A percentile compares a stretch with the other conserved stretches of the same genome.
Conservation (phyloP, 257 asterid genomes). For the Primulina huaijiensis region DNA sequence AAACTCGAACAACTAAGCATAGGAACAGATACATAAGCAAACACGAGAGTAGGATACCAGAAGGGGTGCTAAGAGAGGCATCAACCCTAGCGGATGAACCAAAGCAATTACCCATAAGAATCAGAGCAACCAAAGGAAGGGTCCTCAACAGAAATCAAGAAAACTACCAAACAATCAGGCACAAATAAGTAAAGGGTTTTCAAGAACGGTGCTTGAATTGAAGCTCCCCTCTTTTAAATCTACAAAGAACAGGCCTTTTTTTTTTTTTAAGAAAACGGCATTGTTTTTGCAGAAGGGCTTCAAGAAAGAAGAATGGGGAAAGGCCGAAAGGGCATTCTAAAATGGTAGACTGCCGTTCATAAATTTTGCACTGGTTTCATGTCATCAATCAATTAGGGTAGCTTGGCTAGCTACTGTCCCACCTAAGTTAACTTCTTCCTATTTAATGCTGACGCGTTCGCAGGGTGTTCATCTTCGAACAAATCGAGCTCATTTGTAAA, state of each 20-base stretch:
- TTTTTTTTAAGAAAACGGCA: neutral
- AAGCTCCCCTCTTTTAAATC: neutral
- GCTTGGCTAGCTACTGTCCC: neutral
- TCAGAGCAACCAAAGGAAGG: neutral
- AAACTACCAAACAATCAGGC: neutral
- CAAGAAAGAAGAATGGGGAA: neutral
- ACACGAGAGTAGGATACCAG: conserved; percentile 24
- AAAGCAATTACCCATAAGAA: conserved; percentile 39
- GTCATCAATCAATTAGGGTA: neutral
- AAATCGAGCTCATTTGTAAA: neutral
- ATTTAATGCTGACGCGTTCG: neutral
- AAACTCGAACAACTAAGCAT: neutral
- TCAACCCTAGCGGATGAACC: conserved; percentile 36
- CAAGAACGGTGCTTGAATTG: neutral
- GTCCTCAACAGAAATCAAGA: neutral
- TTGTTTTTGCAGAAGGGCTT: neutral
- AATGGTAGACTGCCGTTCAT: neutral
- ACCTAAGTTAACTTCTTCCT: neutral
- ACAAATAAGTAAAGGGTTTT: neutral
- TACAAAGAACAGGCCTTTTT: neutral
- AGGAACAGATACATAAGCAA: neutral
- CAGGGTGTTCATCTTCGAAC: neutral
- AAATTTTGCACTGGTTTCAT: neutral
- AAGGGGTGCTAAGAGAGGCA: conserved; percentile 26
- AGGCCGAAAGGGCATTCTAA: neutral